phyloP scores from a whole-genome alignment of 768 basidiomycete species.

The Strobilomyces echinocephalus region DNA sequence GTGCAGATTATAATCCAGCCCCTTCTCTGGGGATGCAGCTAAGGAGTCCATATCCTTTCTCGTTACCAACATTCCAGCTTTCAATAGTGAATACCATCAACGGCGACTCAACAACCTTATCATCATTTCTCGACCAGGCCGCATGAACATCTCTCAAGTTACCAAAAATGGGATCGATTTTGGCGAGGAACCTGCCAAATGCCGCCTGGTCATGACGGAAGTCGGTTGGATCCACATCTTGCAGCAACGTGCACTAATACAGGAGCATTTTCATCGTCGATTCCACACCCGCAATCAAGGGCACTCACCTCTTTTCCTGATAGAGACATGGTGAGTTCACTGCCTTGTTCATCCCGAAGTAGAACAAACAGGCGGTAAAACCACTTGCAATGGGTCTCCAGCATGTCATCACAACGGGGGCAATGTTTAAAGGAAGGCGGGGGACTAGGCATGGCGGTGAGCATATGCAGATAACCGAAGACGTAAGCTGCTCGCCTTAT shows the following conservation, averaged over 20 bases:
- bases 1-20: background rate
- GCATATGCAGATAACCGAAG: background rate
- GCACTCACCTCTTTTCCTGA: slow-evolving; percentile 41
- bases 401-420: slow-evolving; percentile 48
- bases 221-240: slow-evolving; percentile 41
- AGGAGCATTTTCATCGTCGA: background rate
- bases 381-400: slow-evolving; percentile 45
- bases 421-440: slow-evolving; percentile 42
- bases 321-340: slow-evolving; percentile 43
- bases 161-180: slow-evolving; percentile 45
- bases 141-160: slow-evolving; percentile 42
- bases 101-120: slow-evolving; percentile 22
- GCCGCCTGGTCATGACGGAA: slow-evolving; percentile 38
- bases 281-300: background rate
- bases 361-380: slow-evolving; percentile 47
- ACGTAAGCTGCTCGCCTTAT: slow-evolving; percentile 36
- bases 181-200: slow-evolving; percentile 34
- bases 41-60: slow-evolving; percentile 24
- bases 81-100: slow-evolving; percentile 26
- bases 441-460: slow-evolving; percentile 35
- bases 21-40: slow-evolving; percentile 8
- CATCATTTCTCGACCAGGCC: slow-evolving; percentile 19
- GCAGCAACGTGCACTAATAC: slow-evolving; percentile 40
- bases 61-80: slow-evolving; percentile 24
- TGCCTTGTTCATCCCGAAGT: slow-evolving; percentile 47